These are phyloP conservation scores for Pleurotus tuoliensis DNA, from an alignment of 768 basidiomycete genomes.

Conservation along the genomic window DNA sequence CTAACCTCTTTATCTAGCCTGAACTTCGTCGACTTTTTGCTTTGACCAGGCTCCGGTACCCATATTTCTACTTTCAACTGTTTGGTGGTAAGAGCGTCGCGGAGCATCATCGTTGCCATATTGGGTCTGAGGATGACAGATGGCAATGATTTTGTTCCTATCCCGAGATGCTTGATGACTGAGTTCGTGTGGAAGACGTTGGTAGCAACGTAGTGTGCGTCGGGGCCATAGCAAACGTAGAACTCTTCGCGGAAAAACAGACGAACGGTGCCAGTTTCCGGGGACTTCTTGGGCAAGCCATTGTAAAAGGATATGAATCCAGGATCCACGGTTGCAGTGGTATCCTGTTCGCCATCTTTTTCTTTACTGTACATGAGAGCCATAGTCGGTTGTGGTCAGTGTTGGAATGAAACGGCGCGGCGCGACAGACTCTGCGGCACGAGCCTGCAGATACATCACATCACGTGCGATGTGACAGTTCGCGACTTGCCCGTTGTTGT, in stretches of 20 bases:
- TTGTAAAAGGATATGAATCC: conserved; percentile 75
- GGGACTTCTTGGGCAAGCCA: conserved; percentile 60
- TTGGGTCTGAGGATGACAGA: conserved; percentile 74
- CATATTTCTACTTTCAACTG: conserved; percentile 95
- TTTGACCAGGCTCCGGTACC: conserved; percentile 65
- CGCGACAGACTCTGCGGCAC: too few species aligned
- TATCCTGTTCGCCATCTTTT: conserved; percentile 41
- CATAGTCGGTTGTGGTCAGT: conserved; percentile 26
- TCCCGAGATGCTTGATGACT: conserved; percentile 88
- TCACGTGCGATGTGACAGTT: conserved; percentile 12
- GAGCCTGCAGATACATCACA: conserved; percentile 13
- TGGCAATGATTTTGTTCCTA: conserved; percentile 56
- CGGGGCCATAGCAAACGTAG: conserved; percentile 85
- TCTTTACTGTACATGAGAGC: conserved; percentile 65
- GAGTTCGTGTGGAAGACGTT: conserved; percentile 85
- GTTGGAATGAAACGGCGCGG: too few species aligned
- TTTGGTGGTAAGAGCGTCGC: conserved; percentile 86
- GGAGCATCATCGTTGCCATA: conserved; percentile 76
- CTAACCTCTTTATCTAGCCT: conserved; percentile 75
- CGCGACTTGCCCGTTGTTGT: not conserved
- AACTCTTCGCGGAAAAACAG: conserved; percentile 80
- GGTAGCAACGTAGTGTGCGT: conserved; percentile 84
- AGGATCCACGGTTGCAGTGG: conserved; percentile 48
- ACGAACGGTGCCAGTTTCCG: conserved; percentile 77
- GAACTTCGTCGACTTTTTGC: conserved; percentile 76